These are phyloP conservation scores for Trichoderma gracile DNA, from an alignment of 2,329 filamentous ascomycete species.

Conservation along the genomic window DNA sequence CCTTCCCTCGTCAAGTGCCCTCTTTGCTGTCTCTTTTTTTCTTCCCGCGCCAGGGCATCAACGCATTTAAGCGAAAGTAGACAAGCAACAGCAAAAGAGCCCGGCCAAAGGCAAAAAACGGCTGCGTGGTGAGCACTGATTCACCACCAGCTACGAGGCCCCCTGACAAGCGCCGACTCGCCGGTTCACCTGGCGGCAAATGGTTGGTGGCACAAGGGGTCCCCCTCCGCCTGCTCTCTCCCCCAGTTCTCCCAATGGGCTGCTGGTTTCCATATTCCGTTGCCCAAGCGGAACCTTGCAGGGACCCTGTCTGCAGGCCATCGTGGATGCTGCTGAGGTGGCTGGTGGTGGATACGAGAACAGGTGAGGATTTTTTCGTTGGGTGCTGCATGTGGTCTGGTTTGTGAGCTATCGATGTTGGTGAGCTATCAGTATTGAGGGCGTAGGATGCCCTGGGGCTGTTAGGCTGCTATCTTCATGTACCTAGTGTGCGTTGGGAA, in stretches of 20 bases:
- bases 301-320: no score
- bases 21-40: not conserved
- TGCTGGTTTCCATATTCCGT: not conserved
- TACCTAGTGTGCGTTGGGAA: not conserved
- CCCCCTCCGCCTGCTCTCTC: no score
- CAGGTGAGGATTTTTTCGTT: no score
- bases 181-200: slow-evolving; percentile 18
- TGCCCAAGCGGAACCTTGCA: slow-evolving; percentile 7
- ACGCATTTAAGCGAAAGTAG: slow-evolving; percentile 6
- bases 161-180: slow-evolving; percentile 13
- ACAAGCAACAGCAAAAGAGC: no score
- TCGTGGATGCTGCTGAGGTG: slow-evolving; percentile 7
- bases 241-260: not conserved
- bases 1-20: not conserved
- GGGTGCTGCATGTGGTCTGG: not conserved
- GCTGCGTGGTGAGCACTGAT: slow-evolving; percentile 15
- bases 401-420: not conserved
- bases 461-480: slow-evolving; percentile 20
- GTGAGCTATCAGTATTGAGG: not conserved
- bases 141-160: not conserved
- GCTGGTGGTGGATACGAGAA: slow-evolving; percentile 9
- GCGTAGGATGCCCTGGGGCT: not conserved
- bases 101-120: no score
- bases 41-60: slow-evolving; percentile 14
- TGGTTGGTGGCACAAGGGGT: slow-evolving; percentile 21